Evolutionary conservation across 1,284 basidiomycete genomes (phyloP).

Genomic region (Leucoagaricus sp.): DNA sequence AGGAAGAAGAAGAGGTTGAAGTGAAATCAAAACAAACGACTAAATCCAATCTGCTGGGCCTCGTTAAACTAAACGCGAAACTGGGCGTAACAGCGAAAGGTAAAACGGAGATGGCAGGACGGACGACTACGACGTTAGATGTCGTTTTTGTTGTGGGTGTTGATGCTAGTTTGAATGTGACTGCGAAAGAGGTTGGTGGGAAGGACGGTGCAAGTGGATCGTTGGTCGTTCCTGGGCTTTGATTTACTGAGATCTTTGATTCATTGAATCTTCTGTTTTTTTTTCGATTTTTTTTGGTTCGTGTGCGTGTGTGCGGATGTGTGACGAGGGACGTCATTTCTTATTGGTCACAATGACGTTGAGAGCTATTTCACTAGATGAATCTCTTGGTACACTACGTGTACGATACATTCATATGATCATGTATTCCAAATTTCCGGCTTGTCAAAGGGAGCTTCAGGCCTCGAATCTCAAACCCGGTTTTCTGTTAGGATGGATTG

Average conservation of each 20-base stretch:
- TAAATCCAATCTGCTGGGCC: conserved; percentile 62
- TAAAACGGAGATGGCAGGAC: conserved; percentile 36
- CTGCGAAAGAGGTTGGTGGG: conserved; percentile 37
- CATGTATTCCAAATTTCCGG: too few relatives aligned
- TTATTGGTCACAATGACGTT: too few relatives aligned
- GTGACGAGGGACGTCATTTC: too few relatives aligned
- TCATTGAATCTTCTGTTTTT: too few relatives aligned
- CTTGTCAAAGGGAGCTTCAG: too few relatives aligned
- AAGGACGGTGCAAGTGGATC: conserved; percentile 24
- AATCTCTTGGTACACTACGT: too few relatives aligned
- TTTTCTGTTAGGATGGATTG: too few relatives aligned
- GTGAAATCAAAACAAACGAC: conserved; percentile 68
- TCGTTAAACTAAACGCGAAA: conserved; percentile 52
- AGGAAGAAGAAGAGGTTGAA: conserved; percentile 60
- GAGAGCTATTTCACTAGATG: too few relatives aligned
- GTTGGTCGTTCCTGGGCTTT: conserved; percentile 19
- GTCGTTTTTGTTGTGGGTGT: conserved; percentile 63
- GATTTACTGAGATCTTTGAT: neutral
- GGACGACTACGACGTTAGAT: conserved; percentile 56
- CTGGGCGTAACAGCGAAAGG: conserved; percentile 50
- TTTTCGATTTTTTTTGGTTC: too few relatives aligned
- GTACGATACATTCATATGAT: too few relatives aligned
- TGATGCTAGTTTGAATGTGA: conserved; percentile 50
- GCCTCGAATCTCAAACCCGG: too few relatives aligned
- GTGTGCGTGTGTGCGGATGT: too few relatives aligned